These are phyloP conservation scores for Chlorella sp. DNA, from an alignment of 139 green algal species.

Conservation along the genomic window DNA sequence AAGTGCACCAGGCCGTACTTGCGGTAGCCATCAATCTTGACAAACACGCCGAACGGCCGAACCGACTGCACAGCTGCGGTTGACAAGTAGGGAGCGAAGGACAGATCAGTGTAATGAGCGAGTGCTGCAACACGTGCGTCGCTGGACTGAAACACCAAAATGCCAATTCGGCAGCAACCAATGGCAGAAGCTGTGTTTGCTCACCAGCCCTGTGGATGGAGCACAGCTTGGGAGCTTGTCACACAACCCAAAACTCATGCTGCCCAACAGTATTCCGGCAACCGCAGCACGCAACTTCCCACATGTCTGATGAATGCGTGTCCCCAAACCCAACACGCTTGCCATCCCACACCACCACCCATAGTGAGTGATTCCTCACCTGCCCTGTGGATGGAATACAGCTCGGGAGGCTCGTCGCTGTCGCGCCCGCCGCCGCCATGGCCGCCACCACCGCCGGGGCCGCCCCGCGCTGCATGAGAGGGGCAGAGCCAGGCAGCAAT, in stretches of 20 bases:
- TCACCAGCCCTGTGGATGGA: constrained; percentile 50
- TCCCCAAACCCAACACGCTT: too few species aligned
- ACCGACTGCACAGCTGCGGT: constrained; percentile 49
- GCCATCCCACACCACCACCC: too few species aligned
- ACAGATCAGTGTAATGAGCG: too few species aligned
- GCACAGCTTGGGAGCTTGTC: constrained; percentile 56
- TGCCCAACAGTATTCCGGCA: too few species aligned
- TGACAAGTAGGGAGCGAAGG: not conserved
- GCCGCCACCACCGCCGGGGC: not conserved
- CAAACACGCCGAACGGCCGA: constrained; percentile 72
- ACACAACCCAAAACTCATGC: too few species aligned
- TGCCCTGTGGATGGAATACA: constrained; percentile 59
- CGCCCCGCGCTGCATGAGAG: not conserved
- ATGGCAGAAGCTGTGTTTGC: too few species aligned
- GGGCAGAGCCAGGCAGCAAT: too few species aligned
- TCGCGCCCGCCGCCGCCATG: constrained; percentile 15
- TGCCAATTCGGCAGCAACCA: too few species aligned
- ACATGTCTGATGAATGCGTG: too few species aligned
- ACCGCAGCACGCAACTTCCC: too few species aligned
- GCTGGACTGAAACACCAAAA: too few species aligned
- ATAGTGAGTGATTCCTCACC: not conserved
- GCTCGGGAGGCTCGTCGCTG: constrained; percentile 46
- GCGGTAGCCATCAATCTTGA: constrained; percentile 65
- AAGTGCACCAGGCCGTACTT: constrained; percentile 65
- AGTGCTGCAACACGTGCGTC: too few species aligned